phyloP scores from a whole-genome alignment of 2,329 filamentous ascomycete species.

The Neofusicoccum umdonicola region DNA sequence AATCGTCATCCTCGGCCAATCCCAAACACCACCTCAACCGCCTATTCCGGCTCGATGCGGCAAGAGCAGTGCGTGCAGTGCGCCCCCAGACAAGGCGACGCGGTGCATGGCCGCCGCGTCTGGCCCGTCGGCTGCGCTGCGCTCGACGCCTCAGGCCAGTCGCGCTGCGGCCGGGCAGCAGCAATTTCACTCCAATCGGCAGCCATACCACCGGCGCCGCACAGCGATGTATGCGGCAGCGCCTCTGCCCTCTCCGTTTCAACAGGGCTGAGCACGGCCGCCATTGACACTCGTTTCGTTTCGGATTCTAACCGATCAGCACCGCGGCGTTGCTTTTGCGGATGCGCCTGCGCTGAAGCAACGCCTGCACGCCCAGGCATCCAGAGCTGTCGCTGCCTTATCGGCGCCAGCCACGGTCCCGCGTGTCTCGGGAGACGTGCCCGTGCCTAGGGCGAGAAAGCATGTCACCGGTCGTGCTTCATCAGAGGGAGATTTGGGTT shows the following conservation, averaged over 20 bases:
- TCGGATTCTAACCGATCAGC: neutral
- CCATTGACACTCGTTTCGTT: neutral
- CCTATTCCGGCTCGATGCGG: neutral
- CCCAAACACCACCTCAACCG: neutral
- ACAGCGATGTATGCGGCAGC: neutral
- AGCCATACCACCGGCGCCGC: neutral
- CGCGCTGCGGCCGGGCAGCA: neutral
- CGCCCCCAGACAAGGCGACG: neutral
- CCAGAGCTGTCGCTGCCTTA: neutral
- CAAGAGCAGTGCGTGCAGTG: neutral
- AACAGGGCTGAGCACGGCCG: slow-evolving; percentile 5
- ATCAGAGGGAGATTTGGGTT: neutral
- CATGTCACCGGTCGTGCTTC: neutral
- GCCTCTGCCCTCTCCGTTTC: neutral
- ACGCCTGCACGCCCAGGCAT: neutral
- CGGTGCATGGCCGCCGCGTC: neutral
- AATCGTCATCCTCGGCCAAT: neutral
- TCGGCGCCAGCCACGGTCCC: neutral
- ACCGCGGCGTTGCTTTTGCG: neutral
- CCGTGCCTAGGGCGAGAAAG: neutral
- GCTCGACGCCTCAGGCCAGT: too few species aligned
- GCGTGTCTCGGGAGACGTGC: slow-evolving; percentile 4
- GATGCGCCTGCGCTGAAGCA: neutral
- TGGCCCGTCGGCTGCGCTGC: neutral
- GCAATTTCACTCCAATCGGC: neutral